Conservation (phyloP, 208 protist genomes). For the Acanthamoeba castellanii region DNA sequence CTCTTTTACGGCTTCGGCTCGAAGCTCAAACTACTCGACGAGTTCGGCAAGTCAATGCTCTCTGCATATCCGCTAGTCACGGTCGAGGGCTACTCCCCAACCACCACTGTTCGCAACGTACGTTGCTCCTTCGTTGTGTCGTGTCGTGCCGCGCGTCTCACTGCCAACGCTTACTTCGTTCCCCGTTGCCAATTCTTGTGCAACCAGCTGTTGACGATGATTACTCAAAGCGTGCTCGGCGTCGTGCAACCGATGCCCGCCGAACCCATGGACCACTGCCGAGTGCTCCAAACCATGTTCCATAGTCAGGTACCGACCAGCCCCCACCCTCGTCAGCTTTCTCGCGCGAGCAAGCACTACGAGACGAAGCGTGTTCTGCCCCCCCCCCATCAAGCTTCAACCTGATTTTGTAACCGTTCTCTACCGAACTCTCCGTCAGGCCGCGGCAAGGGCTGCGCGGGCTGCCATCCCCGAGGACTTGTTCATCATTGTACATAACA, state of each 20-base stretch:
- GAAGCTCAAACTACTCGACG: constrained; percentile 25
- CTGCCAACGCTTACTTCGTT: background rate
- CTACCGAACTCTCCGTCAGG: background rate
- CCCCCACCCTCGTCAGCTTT: background rate
- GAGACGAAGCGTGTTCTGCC: background rate
- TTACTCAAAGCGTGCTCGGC: constrained; percentile 43
- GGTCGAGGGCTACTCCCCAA: constrained; percentile 60
- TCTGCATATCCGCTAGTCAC: background rate
- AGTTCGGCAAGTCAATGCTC: constrained; percentile 34
- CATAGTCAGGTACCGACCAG: background rate
- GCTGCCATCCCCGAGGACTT: constrained; percentile 3
- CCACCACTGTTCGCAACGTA: constrained; percentile 59
- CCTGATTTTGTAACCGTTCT: background rate
- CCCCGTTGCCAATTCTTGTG: background rate
- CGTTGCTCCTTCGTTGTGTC: background rate
- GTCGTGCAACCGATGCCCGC: constrained; percentile 9
- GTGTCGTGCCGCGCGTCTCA: background rate
- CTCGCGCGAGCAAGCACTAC: no score
- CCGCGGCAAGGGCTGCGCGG: background rate
- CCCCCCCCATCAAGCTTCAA: background rate
- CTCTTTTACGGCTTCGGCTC: constrained; percentile 70
- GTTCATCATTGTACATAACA: constrained; percentile 64
- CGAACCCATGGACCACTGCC: constrained; percentile 54
- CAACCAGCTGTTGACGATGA: constrained; percentile 37
- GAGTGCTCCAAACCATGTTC: background rate